These are phyloP conservation scores for Exserohilum turcica DNA, from an alignment of 2,329 filamentous ascomycete genomes.

Conservation along the genomic window DNA sequence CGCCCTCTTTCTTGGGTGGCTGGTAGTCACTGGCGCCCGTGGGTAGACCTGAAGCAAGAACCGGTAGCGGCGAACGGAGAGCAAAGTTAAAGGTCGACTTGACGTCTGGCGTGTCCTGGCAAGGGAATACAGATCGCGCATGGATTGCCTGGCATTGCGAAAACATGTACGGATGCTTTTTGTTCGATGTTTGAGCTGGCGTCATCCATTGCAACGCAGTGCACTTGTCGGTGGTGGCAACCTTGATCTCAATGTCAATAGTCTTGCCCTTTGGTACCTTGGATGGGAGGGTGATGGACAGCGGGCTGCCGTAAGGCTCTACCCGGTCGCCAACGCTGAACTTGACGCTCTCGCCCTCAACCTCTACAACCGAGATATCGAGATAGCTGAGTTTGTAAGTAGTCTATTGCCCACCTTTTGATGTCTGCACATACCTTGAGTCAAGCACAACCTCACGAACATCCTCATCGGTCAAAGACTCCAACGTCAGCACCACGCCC, in stretches of 20 bases:
- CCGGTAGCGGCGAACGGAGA: slow-evolving; percentile 82
- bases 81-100: slow-evolving; percentile 95
- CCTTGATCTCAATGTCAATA: slow-evolving; percentile 53
- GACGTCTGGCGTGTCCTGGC: slow-evolving; percentile 95
- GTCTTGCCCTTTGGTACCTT: slow-evolving; percentile 54
- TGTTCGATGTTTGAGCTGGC: slow-evolving; percentile 90
- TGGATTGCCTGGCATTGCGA: slow-evolving; percentile 98
- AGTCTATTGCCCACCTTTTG: not conserved
- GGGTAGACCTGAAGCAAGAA: slow-evolving; percentile 86
- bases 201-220: slow-evolving; percentile 96
- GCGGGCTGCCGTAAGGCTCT: slow-evolving; percentile 75
- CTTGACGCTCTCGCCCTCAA: slow-evolving; percentile 67
- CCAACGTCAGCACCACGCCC: slow-evolving; percentile 74
- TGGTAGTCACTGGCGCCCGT: slow-evolving; percentile 58
- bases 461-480: slow-evolving; percentile 74
- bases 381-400: slow-evolving; percentile 61
- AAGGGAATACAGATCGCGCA: slow-evolving; percentile 90
- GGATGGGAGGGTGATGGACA: slow-evolving; percentile 63
- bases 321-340: slow-evolving; percentile 73
- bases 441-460: slow-evolving; percentile 83
- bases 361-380: slow-evolving; percentile 71
- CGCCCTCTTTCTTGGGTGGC: slow-evolving; percentile 58
- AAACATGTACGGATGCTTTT: slow-evolving; percentile 97
- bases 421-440: slow-evolving; percentile 60
- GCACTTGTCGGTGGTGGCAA: slow-evolving; percentile 85